Base-by-base conservation (phyloP, 2,329 filamentous ascomycete species). In the Penicillium corylophilum region DNA sequence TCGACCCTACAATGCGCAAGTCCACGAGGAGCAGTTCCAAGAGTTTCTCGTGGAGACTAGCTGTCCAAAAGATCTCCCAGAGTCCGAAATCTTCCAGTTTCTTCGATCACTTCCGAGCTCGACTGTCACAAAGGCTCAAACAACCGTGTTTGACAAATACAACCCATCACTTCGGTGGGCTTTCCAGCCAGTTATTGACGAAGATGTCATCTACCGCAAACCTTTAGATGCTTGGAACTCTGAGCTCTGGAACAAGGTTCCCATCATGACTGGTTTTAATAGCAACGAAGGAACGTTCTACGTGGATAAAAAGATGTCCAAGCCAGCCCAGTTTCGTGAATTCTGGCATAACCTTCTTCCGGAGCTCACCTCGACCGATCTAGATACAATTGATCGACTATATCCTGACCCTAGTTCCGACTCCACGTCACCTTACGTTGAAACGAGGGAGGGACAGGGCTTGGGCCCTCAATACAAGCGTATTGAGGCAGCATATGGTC, bases 171-270 rank as follows among this genome's bases (percentile, higher is more conserved):
- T 78, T 0, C 67, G 74, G 24, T 80, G 77, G 77, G 76, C 87
- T 0, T 90, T 88, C 71, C 87, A 89, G 61, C 86, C 86, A 7
- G 82, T 85, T 31, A 80, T 89, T 50, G 85, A 88, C 62, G 79
- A 79, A 4, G 78, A 80, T 12, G 67, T 85, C 13, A 82, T 89
- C 47, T 75, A 78, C 2, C 74, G 78, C 23, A 71, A 79, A 10
- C 86, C 86, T 3, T 74, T 86, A 12, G 72, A 77, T n/a, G 77
- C 79, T n/a, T 87, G 83, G 83, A 66, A 74, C 23, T 71, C 77
- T 0, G 74, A 78, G 0, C 67, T 73, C 15, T 82, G 78, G 65
- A 76, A 85, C 58, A 76, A 77, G 56, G 74, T 86, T 7, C 82
- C 84, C 7, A 78, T 90, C 44, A 71, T 90, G 44, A 88, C 85